Evolutionary conservation across 2,329 filamentous ascomycete genomes (phyloP), one percentile per base, ranked within the genome.

Genomic region (Talaromyces sp.): DNA sequence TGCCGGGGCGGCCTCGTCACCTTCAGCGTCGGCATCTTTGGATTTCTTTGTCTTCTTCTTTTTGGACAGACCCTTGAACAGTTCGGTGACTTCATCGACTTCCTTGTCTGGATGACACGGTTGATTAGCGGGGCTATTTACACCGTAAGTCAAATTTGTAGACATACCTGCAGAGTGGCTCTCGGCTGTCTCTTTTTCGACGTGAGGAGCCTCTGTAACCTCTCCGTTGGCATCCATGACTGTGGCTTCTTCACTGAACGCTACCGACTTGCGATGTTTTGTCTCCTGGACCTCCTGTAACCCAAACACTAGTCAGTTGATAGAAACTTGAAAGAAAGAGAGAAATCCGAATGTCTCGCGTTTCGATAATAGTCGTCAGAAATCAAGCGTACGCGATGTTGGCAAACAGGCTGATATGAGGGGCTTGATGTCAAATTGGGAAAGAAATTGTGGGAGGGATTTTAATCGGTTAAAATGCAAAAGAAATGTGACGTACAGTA

Each of bases 181-280:
- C 83, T 90, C 86, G 71, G 92, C 92, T 73, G 90, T 91, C 70
- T 90, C 87, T 83, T 93, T 93, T 72, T 90, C 85, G 74, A 90
- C 87, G 74, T 83, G 79, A 72, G 86, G 84, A 70, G 89, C 86
- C 78, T 91, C 87, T 78, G 87, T 92, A 76, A 97, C 88, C 76
- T 89, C 87, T 73, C 94, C 94, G 85, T 97, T 91, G 80, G 88
- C 87, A 83, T 96, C 91, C 78, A 97, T 93, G 73, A 97, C 88
- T 70, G 91, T 86, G 73, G 92, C 87, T 75, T 92, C 91, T 80
- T 95, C 91, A 77, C 90, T 93, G 80, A 98, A 98, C 70, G 93
- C 89, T 74, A 98, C 94, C 56, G 92, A 96, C 83, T 98, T 97
- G 82, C 93, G 90, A 74, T 90, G 88, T 80, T 91, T 93, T 67